Conservation (phyloP, 2,329 filamentous ascomycete genomes). For the Xylaria arbuscula region DNA sequence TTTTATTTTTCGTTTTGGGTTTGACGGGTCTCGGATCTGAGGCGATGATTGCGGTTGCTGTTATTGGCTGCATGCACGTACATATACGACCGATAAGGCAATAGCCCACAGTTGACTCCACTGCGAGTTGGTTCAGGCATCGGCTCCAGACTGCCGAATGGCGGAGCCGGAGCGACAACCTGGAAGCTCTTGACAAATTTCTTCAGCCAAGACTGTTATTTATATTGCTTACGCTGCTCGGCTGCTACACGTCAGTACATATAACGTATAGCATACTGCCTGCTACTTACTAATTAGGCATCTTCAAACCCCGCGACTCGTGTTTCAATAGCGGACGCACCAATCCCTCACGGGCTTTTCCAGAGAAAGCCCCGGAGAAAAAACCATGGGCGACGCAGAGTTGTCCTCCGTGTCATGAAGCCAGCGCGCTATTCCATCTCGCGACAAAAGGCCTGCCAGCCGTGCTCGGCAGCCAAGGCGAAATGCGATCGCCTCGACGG, state of each 20-base stretch:
- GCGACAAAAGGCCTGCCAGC: constrained; percentile 55
- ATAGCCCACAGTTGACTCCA: constrained; percentile 6
- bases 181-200: neutral
- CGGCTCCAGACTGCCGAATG: neutral
- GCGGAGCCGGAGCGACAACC: too few species aligned
- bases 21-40: constrained; percentile 22
- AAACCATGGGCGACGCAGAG: constrained; percentile 10
- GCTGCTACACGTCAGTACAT: neutral
- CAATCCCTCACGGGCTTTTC: neutral
- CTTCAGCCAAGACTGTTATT: neutral
- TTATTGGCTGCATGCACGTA: neutral
- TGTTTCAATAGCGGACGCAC: neutral
- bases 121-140: neutral
- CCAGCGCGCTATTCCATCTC: constrained; percentile 51
- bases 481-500: constrained; percentile 54
- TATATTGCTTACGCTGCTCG: neutral
- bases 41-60: neutral
- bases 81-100: neutral
- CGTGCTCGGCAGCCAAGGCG: constrained; percentile 53
- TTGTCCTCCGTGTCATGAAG: constrained; percentile 29
- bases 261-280: too few species aligned
- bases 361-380: too few species aligned
- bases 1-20: neutral
- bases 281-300: too few species aligned
- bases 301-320: neutral